Percentiles rank a stretch among this genome's conserved stretches.
These are phyloP conservation scores for Colletotrichum cordylinicola DNA, from an alignment of 2,329 filamentous ascomycete species.

Conservation along the genomic window DNA sequence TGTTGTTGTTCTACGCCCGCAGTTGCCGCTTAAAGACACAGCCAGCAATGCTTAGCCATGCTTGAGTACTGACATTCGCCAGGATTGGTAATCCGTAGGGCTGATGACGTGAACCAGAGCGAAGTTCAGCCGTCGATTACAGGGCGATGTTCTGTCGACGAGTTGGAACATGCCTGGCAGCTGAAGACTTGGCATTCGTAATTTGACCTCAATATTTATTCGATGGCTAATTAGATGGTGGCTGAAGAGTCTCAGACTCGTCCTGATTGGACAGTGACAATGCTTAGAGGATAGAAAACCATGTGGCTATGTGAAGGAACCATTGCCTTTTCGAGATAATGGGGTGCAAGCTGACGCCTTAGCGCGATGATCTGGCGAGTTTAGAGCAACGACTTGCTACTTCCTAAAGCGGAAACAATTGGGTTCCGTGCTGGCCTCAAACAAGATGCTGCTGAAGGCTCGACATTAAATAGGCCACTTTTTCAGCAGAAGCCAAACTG, in stretches of 20 bases:
- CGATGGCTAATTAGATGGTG: background rate
- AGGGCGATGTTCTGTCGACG: background rate
- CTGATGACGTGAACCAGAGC: background rate
- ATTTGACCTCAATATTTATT: background rate
- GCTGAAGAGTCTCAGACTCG: background rate
- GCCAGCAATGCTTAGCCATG: background rate
- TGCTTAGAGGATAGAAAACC: background rate
- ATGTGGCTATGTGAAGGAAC: background rate
- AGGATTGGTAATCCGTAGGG: background rate
- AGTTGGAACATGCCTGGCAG: background rate
- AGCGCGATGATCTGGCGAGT: background rate
- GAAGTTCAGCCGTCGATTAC: background rate
- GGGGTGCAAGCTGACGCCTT: background rate
- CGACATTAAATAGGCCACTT: rapidly evolving
- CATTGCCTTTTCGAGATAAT: background rate
- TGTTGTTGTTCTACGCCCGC: background rate
- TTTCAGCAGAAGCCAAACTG: background rate
- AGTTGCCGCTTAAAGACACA: background rate
- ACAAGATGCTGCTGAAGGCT: background rate
- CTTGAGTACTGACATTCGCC: background rate
- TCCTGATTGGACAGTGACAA: background rate
- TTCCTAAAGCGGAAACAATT: background rate
- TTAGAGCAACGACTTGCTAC: background rate
- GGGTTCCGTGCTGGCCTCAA: background rate
- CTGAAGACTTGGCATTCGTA: background rate